Evolutionary conservation across 495 filamentous ascomycete species (phyloP).

Genomic region (Aspergillus bridgeri): DNA sequence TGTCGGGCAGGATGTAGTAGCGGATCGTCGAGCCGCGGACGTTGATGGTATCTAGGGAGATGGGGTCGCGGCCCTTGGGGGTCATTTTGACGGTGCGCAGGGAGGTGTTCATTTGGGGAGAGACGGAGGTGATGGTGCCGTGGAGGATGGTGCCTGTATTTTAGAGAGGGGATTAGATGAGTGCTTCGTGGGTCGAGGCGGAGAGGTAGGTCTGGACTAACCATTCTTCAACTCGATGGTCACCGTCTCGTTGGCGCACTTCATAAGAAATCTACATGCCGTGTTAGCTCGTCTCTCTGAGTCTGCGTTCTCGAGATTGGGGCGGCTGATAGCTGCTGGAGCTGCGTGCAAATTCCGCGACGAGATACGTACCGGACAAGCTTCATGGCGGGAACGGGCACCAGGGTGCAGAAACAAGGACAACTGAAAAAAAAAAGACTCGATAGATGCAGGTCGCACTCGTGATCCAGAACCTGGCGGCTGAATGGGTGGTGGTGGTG

Average conservation of each 20-base stretch:
- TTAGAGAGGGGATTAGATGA: background rate
- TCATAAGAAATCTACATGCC: slow-evolving; percentile 85
- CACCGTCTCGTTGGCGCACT: slow-evolving; percentile 95
- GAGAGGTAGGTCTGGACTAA: slow-evolving; percentile 29
- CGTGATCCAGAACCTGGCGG: background rate
- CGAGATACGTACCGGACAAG: slow-evolving; percentile 81
- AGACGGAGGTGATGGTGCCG: slow-evolving; percentile 92
- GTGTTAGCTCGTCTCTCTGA: too few species aligned
- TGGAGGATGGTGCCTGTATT: slow-evolving; percentile 81
- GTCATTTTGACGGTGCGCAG: slow-evolving; percentile 96
- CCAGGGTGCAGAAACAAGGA: background rate
- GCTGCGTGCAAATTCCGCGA: background rate
- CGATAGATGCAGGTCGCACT: background rate
- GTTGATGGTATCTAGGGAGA: slow-evolving; percentile 92
- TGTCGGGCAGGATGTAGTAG: slow-evolving; percentile 93
- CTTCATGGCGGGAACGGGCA: slow-evolving; percentile 68
- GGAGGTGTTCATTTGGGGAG: slow-evolving; percentile 94
- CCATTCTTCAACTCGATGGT: slow-evolving; percentile 98
- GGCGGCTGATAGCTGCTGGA: slow-evolving; percentile 8
- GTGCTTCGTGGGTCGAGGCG: background rate
- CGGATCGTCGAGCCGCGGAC: slow-evolving; percentile 89
- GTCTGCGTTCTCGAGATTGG: too few species aligned
- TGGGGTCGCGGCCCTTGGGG: slow-evolving; percentile 74
- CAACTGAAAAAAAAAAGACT: background rate
- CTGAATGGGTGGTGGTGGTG: background rate